Evolutionary conservation across 208 protist genomes (phyloP).

Genomic region (Crithidia sp.): DNA sequence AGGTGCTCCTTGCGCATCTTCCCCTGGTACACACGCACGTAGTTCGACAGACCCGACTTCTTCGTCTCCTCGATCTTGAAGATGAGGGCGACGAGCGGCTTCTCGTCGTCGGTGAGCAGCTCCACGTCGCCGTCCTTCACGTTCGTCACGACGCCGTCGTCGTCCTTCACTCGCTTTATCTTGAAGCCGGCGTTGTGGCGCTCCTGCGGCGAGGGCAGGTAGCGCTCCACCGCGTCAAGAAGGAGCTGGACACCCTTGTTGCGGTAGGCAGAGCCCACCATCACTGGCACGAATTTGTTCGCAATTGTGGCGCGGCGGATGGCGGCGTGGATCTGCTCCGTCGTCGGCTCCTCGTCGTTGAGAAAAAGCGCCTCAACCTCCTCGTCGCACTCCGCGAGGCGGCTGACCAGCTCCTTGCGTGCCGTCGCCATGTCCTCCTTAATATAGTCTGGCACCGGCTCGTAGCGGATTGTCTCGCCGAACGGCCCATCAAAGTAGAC

Average conservation of each 20-base stretch:
- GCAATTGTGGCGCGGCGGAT: constrained; percentile 95
- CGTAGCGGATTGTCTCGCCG: constrained; percentile 89
- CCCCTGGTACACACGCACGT: constrained; percentile 99
- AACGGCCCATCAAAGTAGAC: constrained; percentile 94
- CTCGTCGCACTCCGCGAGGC: constrained; percentile 96
- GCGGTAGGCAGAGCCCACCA: constrained; percentile 97
- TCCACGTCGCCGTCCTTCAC: constrained; percentile 83
- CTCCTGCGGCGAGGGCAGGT: constrained; percentile 96
- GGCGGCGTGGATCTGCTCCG: constrained; percentile 88
- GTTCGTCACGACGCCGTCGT: constrained; percentile 75
- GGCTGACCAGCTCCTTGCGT: constrained; percentile 92
- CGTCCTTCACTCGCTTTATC: constrained; percentile 88
- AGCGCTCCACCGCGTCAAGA: constrained; percentile 96
- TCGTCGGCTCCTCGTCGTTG: constrained; percentile 90
- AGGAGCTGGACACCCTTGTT: constrained; percentile 99
- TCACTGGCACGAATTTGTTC: constrained; percentile 96
- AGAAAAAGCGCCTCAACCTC: constrained; percentile 95
- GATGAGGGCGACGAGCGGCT: constrained; percentile 95
- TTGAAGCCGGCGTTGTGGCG: constrained; percentile 82
- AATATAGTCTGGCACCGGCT: constrained; percentile 84
- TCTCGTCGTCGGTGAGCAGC: constrained; percentile 88
- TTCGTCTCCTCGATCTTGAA: constrained; percentile 99
- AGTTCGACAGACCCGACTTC: constrained; percentile 97
- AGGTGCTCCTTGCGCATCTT: constrained; percentile 93
- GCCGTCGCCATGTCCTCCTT: constrained; percentile 72